Conservation (phyloP, 306 rosid species). For the Bauhinia variegata region DNA sequence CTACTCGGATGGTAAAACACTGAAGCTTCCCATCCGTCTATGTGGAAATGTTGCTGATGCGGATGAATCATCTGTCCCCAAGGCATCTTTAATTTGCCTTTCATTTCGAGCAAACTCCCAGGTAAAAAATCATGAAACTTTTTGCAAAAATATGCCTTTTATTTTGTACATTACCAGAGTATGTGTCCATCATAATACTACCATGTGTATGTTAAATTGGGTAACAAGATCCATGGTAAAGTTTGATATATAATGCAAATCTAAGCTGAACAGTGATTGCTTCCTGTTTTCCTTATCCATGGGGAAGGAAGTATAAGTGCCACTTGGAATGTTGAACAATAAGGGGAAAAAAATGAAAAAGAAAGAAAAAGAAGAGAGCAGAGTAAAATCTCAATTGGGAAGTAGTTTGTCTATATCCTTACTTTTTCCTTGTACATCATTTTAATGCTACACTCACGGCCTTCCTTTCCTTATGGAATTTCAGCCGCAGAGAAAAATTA, state of each 20-base stretch:
- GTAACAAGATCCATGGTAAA: not conserved
- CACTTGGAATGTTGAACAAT: not conserved
- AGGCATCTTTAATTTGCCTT: slow-evolving; percentile 74
- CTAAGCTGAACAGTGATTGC: slow-evolving; percentile 8
- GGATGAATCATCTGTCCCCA: slow-evolving; percentile 47
- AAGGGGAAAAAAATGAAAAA: not conserved
- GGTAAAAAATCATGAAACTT: slow-evolving; percentile 46
- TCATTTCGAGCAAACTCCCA: slow-evolving; percentile 82
- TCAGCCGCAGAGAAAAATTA: slow-evolving; percentile 7
- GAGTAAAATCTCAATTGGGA: slow-evolving; percentile 17
- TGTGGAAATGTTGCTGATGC: slow-evolving; percentile 42
- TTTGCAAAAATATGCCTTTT: slow-evolving; percentile 26
- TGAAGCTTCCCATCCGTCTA: slow-evolving; percentile 67
- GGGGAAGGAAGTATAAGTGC: slow-evolving; percentile 10
- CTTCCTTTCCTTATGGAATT: slow-evolving; percentile 12
- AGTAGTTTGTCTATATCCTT: slow-evolving; percentile 3
- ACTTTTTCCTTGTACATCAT: not conserved
- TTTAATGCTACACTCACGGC: slow-evolving; percentile 11
- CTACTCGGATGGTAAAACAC: slow-evolving; percentile 55
- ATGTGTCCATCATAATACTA: slow-evolving; percentile 18
- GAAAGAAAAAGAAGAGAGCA: not conserved
- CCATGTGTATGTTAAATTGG: slow-evolving; percentile 11
- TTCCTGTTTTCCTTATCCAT: slow-evolving; percentile 3
- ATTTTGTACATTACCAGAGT: not conserved
- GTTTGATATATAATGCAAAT: slow-evolving; percentile 16